A percentile compares a stretch with the other conserved stretches of the same genome.
Evolutionary conservation across 345 rosid genomes (phyloP).

Genomic region (Populus nigra): DNA sequence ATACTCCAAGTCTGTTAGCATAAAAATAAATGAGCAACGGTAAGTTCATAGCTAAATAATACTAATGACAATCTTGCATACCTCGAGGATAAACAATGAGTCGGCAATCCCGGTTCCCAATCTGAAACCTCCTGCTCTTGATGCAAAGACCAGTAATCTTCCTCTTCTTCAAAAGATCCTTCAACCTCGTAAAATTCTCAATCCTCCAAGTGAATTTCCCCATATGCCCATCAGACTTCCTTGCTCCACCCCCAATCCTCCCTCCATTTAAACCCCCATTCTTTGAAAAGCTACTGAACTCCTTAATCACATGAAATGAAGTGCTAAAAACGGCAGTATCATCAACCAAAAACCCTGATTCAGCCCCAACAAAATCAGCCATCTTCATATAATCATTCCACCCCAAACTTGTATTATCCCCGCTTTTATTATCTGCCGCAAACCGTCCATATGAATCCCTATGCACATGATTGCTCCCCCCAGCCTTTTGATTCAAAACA

Average conservation of each 20-base stretch:
- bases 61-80: constrained; percentile 29
- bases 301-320: constrained; percentile 92
- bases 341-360: constrained; percentile 74
- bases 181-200: constrained; percentile 85
- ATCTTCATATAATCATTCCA: constrained; percentile 99
- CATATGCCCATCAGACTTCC: constrained; percentile 87
- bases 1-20: not conserved
- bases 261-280: constrained; percentile 57
- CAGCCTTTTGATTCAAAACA: constrained; percentile 81
- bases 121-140: constrained; percentile 97
- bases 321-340: constrained; percentile 90
- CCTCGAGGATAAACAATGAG: constrained; percentile 99
- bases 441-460: constrained; percentile 91
- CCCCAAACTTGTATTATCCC: constrained; percentile 94
- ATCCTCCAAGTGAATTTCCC: constrained; percentile 91
- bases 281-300: constrained; percentile 68
- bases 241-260: constrained; percentile 55
- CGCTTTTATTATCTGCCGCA: constrained; percentile 90
- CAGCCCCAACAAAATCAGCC: constrained; percentile 70
- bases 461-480: constrained; percentile 79
- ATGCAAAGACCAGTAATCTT: constrained; percentile 97
- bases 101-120: constrained; percentile 96
- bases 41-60: constrained; percentile 2
- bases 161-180: constrained; percentile 94
- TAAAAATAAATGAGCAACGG: not conserved